A percentile compares a stretch with the other conserved stretches of the same genome.
Evolutionary conservation across 2,329 filamentous ascomycete genomes (phyloP).

Genomic region (Exophiala spinifera): DNA sequence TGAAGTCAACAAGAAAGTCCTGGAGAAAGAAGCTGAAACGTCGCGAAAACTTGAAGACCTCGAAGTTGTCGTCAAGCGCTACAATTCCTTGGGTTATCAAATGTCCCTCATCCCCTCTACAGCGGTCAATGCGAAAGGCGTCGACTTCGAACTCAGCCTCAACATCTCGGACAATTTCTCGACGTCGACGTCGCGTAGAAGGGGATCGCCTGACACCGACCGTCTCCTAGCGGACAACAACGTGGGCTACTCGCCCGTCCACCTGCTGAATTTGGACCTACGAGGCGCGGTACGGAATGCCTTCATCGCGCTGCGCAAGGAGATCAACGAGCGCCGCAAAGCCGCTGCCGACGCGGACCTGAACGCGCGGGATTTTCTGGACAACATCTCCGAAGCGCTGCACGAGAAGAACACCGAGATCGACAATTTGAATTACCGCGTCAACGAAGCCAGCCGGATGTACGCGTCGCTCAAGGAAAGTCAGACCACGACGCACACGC

Average conservation of each 20-base stretch:
- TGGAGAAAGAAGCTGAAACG: slow-evolving; percentile 85
- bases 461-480: slow-evolving; percentile 82
- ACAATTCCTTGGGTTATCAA: slow-evolving; percentile 92
- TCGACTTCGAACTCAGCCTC: slow-evolving; percentile 79
- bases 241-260: slow-evolving; percentile 84
- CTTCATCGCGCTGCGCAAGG: slow-evolving; percentile 76
- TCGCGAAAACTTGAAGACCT: slow-evolving; percentile 83
- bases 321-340: slow-evolving; percentile 85
- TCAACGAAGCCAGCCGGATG: slow-evolving; percentile 84
- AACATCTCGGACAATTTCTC: slow-evolving; percentile 58
- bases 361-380: slow-evolving; percentile 88
- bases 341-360: slow-evolving; percentile 83
- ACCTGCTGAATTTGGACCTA: slow-evolving; percentile 85
- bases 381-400: slow-evolving; percentile 93
- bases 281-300: slow-evolving; percentile 76
- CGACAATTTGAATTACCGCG: slow-evolving; percentile 82
- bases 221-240: slow-evolving; percentile 76
- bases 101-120: slow-evolving; percentile 84
- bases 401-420: slow-evolving; percentile 93
- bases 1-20: slow-evolving; percentile 76
- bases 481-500: slow-evolving; percentile 81
- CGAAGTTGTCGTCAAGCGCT: slow-evolving; percentile 83
- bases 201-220: slow-evolving; percentile 58
- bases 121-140: slow-evolving; percentile 79
- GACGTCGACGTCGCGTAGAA: slow-evolving; percentile 15